These are phyloP conservation scores for Kluyveromyces sp. DNA, from an alignment of 1,139 yeast genomes.

Conservation along the genomic window DNA sequence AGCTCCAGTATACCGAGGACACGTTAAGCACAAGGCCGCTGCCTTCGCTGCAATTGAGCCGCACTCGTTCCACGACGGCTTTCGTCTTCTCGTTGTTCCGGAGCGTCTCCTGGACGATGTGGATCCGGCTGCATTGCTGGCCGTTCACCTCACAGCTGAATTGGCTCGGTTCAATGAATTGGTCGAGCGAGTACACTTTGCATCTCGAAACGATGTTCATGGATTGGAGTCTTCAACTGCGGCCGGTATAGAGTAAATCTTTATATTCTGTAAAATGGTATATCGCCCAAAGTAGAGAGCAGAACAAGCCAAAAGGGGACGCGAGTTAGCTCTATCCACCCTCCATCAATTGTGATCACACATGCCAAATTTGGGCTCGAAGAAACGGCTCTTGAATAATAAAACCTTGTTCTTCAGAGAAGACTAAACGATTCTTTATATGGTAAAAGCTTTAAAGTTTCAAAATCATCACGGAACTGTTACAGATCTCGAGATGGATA, in stretches of 20 bases:
- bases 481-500: no score
- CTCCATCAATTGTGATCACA: no score
- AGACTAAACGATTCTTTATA: no score
- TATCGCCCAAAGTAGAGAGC: no score
- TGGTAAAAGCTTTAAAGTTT: not conserved
- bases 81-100: conserved; percentile 1
- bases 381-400: no score
- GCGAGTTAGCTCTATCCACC: no score
- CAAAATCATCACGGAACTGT: not conserved
- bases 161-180: conserved; percentile 4
- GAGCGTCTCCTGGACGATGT: conserved; percentile 6
- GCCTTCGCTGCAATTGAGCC: not conserved
- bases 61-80: conserved; percentile 3
- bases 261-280: no score
- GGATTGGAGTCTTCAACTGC: not conserved
- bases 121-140: not conserved
- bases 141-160: conserved; percentile 5
- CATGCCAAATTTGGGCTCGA: no score
- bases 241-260: not conserved
- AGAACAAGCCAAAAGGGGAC: no score
- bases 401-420: no score
- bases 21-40: conserved; percentile 5
- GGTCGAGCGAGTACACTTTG: conserved; percentile 8
- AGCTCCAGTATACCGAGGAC: conserved; percentile 1
- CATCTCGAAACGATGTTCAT: conserved; percentile 9